A percentile compares a stretch with the other conserved stretches of the same genome.
phyloP scores from a whole-genome alignment of 352 stramenopile species.

The Globisporangium rhizosaccharum region DNA sequence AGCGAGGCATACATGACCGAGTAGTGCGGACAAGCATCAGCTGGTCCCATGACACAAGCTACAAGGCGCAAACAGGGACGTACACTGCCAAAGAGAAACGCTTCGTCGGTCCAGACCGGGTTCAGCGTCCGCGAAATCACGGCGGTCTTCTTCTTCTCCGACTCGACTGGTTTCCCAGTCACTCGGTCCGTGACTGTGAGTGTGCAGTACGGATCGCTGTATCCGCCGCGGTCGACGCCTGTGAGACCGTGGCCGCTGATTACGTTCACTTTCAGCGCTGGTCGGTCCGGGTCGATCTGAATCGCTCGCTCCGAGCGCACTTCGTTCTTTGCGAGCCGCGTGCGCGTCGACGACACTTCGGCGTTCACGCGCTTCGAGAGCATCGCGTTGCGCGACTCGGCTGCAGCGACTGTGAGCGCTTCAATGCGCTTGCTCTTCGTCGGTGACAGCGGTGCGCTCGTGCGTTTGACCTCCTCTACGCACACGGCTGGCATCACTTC shows the following conservation, averaged over 20 bases:
- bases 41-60: neutral
- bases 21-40: neutral
- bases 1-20: neutral
- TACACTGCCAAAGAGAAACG: slow-evolving; percentile 61
- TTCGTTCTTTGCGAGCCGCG: slow-evolving; percentile 53
- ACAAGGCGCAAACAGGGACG: slow-evolving; percentile 6
- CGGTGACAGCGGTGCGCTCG: slow-evolving; percentile 36
- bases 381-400: slow-evolving; percentile 33
- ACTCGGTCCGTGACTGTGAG: slow-evolving; percentile 45
- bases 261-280: slow-evolving; percentile 46
- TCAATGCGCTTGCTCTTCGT: slow-evolving; percentile 44
- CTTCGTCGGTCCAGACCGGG: slow-evolving; percentile 59
- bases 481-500: slow-evolving; percentile 50
- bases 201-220: slow-evolving; percentile 75
- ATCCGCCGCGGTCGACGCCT: slow-evolving; percentile 51
- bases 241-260: slow-evolving; percentile 55
- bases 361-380: slow-evolving; percentile 44
- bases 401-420: slow-evolving; percentile 22
- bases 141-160: slow-evolving; percentile 66
- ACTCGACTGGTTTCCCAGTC: slow-evolving; percentile 42
- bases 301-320: slow-evolving; percentile 43
- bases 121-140: slow-evolving; percentile 68
- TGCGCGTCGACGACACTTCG: slow-evolving; percentile 53
- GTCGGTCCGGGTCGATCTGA: slow-evolving; percentile 21
- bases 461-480: slow-evolving; percentile 50